These are phyloP conservation scores for Colletotrichum costaricense DNA, from an alignment of 2,329 filamentous ascomycete genomes.

Conservation along the genomic window DNA sequence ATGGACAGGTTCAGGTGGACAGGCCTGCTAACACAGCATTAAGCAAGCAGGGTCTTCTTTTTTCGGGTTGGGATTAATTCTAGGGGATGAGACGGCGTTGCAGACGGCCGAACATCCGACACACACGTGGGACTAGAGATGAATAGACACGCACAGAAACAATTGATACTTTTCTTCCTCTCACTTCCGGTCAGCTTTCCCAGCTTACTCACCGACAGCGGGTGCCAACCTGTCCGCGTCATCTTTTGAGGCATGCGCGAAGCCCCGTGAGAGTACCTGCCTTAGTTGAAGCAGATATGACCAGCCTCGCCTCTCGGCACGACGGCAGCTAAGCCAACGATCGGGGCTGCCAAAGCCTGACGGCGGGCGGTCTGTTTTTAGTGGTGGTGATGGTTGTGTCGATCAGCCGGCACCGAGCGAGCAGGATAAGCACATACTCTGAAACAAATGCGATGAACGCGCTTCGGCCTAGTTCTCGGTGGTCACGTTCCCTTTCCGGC, in stretches of 20 bases:
- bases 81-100: conserved; percentile 28
- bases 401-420: conserved; percentile 29
- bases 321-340: conserved; percentile 17
- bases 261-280: conserved; percentile 23
- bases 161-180: conserved; percentile 7
- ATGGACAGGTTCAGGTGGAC: conserved; percentile 25
- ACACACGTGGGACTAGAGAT: conserved; percentile 25
- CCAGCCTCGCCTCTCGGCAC: conserved; percentile 24
- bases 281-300: conserved; percentile 14
- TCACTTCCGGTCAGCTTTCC: neutral
- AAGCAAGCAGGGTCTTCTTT: conserved; percentile 28
- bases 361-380: neutral
- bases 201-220: neutral
- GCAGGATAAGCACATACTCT: conserved; percentile 33
- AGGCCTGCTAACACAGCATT: conserved; percentile 17
- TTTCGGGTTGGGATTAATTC: conserved; percentile 23
- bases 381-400: neutral
- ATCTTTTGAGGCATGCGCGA: conserved; percentile 24
- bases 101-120: conserved; percentile 27
- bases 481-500: neutral
- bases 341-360: conserved; percentile 1
- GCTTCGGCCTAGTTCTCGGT: conserved; percentile 5
- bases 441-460: conserved; percentile 18
- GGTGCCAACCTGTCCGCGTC: conserved; percentile 26
- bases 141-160: conserved; percentile 22